Evolutionary conservation across 495 filamentous ascomycete species (phyloP), one percentile per base, ranked within the genome.

Genomic region (Aspergillus leporis): DNA sequence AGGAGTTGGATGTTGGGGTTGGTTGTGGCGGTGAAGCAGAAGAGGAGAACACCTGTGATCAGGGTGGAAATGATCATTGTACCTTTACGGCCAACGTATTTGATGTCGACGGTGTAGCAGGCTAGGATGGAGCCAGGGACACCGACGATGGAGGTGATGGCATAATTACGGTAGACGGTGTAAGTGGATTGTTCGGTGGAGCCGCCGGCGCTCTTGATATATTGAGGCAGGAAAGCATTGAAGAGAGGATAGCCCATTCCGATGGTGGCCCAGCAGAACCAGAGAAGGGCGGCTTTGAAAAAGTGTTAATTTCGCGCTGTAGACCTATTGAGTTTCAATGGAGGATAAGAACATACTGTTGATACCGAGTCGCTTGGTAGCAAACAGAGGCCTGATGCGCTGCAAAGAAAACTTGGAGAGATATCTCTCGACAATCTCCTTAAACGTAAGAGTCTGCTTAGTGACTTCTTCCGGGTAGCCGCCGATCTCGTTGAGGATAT

Each of bases 181-280:
- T 71, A 75, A 56, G 72, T 73, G 1, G 77, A 70, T 56, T 70
- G 78, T 8, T 63, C 61, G 51, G 54, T 49, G 18, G 64, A 46
- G 13, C 71, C 71, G 12, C 78, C 78, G 7, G 69, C 62, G 21
- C 78, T 69, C 32, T 70, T 61, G 21, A 86, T 77, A 61, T 86
- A 86, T 51, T 85, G 81, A 4, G 84, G 83, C 48, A 84, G 69
- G 70, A 85, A 85, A 19, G 81, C 78, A 63, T 84, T 85, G 80
- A 83, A 85, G 21, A 85, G 78, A 3, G 81, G 80, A 57, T 81
- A 85, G 30, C 75, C 81, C 79, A 85, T 81, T 31, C 82, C 81
- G 46, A 85, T 83, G 28, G 80, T 84, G 41, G 75, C 62, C 82
- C 82, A 85, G 66, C 79, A 81, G 70, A 83, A 77, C 78, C 79